Evolutionary conservation across 2,329 filamentous ascomycete species (phyloP), one percentile per base, ranked within the genome.

Genomic region (Cladophialophora immunda): DNA sequence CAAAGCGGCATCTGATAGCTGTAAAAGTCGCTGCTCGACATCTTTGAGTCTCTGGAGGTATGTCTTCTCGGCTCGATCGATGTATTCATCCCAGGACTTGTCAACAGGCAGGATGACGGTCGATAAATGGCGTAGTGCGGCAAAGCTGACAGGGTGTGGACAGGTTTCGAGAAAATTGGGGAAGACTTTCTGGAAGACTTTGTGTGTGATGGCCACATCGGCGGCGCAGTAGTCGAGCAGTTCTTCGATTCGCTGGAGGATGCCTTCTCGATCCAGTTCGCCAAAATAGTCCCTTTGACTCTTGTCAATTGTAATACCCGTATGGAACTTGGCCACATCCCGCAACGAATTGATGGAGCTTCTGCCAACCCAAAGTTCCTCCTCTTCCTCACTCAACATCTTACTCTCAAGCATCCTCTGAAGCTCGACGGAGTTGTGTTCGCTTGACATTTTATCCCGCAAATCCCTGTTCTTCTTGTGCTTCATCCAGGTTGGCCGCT

Each of bases 111-210:
- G 82, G 56, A 98, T 97, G 70, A 97, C 93, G 0, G 94, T 91
- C 0, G 94, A 93, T n/a, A 99, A 85, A 77, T 98, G 95, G 17
- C 95, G 87, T 19, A 99, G 84, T 1, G 95, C 95, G 2, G 93
- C 94, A 75, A 99, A 99, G 79, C 94, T 98, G 74, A 99, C 95
- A 0, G 95, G 95, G 78, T 99, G 96, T 0, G 95, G 95, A 75
- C 95, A 99, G 29, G 92, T 92, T 53, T 93, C 85, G 22, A 97
- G 82, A 74, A 97, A 99, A 66, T 91, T 90, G 0, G 93, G 92
- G 70, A 99, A 95, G 1, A 98, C 93, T 67, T 93, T 93, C 76
- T 93, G 90, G 79, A 94, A 99, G n/a, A 99, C 92, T 56, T 89
- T 89, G 74, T 99, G 95, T 0, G 95, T 99, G 72, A 97, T 89